Evolutionary conservation across 2,329 filamentous ascomycete genomes (phyloP).

Genomic region (Fusarium guadeloupense): DNA sequence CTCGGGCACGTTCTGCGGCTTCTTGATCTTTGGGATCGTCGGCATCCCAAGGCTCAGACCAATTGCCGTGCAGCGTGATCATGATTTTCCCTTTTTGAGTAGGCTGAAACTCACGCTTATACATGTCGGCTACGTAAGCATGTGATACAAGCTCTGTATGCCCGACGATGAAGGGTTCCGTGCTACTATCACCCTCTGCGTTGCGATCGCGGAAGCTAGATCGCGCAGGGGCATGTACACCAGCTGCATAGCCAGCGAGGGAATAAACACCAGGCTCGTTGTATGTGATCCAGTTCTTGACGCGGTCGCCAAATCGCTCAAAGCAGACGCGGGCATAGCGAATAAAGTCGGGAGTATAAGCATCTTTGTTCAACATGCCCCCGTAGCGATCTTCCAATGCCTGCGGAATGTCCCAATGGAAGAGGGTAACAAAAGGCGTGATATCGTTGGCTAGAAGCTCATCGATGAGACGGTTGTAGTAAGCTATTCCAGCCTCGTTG

Average conservation of each 20-base stretch:
- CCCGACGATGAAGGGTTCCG: conserved; percentile 51
- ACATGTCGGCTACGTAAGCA: conserved; percentile 50
- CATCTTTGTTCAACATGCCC: conserved; percentile 34
- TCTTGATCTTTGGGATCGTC: conserved; percentile 48
- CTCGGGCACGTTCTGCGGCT: conserved; percentile 51
- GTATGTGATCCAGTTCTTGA: conserved; percentile 40
- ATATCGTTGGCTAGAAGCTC: conserved; percentile 64
- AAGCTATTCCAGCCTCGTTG: conserved; percentile 67
- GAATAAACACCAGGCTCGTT: conserved; percentile 36
- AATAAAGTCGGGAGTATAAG: conserved; percentile 33
- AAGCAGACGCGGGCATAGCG: conserved; percentile 39
- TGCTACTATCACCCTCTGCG: conserved; percentile 34
- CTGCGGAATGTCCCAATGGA: conserved; percentile 70
- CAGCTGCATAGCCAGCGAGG: conserved; percentile 32
- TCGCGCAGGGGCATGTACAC: conserved; percentile 30
- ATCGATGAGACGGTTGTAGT: conserved; percentile 69
- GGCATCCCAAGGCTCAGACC: conserved; percentile 53
- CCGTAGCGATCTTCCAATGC: conserved; percentile 34
- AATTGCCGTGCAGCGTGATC: conserved; percentile 55
- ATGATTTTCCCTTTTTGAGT: conserved; percentile 51
- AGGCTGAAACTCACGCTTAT: conserved; percentile 51
- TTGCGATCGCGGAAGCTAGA: conserved; percentile 38
- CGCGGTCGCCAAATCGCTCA: conserved; percentile 34
- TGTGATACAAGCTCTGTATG: conserved; percentile 54
- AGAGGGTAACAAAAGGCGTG: conserved; percentile 68